Evolutionary conservation across 768 basidiomycete genomes (phyloP).

Genomic region (Pleurotus ostreatus): DNA sequence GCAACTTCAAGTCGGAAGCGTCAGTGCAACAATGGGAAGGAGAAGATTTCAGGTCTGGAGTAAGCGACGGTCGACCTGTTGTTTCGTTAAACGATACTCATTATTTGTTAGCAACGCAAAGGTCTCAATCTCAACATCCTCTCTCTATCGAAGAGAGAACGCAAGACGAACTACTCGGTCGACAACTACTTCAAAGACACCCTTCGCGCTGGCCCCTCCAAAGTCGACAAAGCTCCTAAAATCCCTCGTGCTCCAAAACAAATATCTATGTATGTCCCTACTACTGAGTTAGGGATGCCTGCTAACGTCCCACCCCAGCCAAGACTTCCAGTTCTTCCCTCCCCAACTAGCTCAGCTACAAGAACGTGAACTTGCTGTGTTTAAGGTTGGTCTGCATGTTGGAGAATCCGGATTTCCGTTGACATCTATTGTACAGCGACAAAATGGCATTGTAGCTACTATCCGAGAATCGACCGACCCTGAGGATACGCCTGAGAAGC

Average conservation of each 20-base stretch:
- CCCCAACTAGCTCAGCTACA: conserved; percentile 75
- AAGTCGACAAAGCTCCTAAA: conserved; percentile 78
- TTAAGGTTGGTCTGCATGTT: conserved; percentile 46
- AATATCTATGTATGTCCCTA: conserved; percentile 56
- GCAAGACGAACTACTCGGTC: conserved; percentile 92
- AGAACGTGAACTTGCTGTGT: conserved; percentile 80
- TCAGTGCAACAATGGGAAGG: conserved; percentile 95
- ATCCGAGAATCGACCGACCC: conserved; percentile 61
- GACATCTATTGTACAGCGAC: conserved; percentile 33
- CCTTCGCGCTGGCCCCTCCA: conserved; percentile 73
- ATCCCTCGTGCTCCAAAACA: conserved; percentile 86
- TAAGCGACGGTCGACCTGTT: conserved; percentile 24
- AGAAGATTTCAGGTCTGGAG: conserved; percentile 82
- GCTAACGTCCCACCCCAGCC: conserved; percentile 38
- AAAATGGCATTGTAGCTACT: conserved; percentile 64
- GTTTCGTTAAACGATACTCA: too few species aligned
- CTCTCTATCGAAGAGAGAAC: conserved; percentile 88
- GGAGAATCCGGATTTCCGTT: neutral
- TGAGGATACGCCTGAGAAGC: conserved; percentile 77
- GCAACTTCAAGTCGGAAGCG: conserved; percentile 94
- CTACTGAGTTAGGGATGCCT: neutral
- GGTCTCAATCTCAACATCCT: conserved; percentile 70
- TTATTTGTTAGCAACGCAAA: conserved; percentile 45
- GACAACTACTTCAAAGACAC: conserved; percentile 95
- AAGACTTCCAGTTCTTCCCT: conserved; percentile 98